Conservation (phyloP, 164 flowering plant genomes). For the Macadamia tetraphylla region DNA sequence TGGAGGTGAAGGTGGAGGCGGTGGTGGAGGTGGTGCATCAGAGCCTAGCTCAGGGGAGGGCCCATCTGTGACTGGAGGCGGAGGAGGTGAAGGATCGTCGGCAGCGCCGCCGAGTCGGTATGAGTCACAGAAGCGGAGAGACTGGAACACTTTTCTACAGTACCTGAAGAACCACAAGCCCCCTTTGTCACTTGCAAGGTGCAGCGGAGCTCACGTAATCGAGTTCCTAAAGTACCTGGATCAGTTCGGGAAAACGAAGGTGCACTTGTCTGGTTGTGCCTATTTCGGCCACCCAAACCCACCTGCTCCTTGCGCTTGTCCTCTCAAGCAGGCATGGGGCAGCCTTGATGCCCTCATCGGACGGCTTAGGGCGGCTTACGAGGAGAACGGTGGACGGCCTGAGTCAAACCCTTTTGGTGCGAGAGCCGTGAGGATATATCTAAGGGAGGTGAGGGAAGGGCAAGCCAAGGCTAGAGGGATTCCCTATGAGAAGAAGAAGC, state of each 20-base stretch:
- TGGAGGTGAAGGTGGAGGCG: too few relatives aligned
- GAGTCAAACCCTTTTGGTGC: slow-evolving; percentile 38
- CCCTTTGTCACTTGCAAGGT: slow-evolving; percentile 21
- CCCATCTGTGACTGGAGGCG: background rate
- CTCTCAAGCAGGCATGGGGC: slow-evolving; percentile 42
- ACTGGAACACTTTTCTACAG: slow-evolving; percentile 41
- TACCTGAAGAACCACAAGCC: slow-evolving; percentile 39
- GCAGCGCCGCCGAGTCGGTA: slow-evolving; percentile 29
- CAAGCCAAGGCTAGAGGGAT: slow-evolving; percentile 41
- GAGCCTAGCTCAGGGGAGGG: background rate
- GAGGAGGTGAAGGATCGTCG: slow-evolving; percentile 7
- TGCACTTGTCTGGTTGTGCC: slow-evolving; percentile 26
- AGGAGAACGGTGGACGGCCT: slow-evolving; percentile 35
- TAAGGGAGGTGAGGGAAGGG: slow-evolving; percentile 30
- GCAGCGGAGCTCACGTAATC: slow-evolving; percentile 32
- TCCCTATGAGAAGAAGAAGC: slow-evolving; percentile 37
- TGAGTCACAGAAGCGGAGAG: slow-evolving; percentile 39
- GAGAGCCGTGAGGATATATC: slow-evolving; percentile 27
- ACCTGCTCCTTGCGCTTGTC: slow-evolving; percentile 33
- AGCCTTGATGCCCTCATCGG: slow-evolving; percentile 39
- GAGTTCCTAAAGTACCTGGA: slow-evolving; percentile 39
- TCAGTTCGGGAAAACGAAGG: slow-evolving; percentile 41
- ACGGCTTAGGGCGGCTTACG: slow-evolving; percentile 35
- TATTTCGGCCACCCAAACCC: slow-evolving; percentile 34
- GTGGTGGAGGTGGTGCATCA: slow-evolving; percentile 1